Evolutionary conservation across 2,329 filamentous ascomycete genomes (phyloP).

Genomic region (Apiospora saccharicola): DNA sequence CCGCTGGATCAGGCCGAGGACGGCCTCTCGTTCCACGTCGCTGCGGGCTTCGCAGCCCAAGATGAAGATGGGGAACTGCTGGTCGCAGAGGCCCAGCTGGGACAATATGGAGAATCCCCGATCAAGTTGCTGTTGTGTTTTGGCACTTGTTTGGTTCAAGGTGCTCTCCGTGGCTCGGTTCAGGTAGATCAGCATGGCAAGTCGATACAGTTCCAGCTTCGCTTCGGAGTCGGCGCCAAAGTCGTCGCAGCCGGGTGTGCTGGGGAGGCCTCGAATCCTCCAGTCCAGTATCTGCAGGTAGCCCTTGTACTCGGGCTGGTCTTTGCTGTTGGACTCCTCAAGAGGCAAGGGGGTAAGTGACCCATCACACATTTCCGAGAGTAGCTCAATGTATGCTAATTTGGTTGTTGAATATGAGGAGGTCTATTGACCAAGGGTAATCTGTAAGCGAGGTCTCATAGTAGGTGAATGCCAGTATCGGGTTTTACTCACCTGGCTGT

Average conservation of each 20-base stretch:
- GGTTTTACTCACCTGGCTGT: not conserved
- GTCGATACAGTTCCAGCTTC: constrained; percentile 32
- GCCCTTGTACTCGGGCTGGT: not conserved
- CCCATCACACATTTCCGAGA: not conserved
- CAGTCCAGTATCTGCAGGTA: not conserved
- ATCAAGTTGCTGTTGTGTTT: constrained; percentile 33
- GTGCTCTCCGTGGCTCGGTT: constrained; percentile 33
- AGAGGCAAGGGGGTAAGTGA: not conserved
- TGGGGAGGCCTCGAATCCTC: not conserved
- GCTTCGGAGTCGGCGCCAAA: not conserved
- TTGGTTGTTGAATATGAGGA: not conserved
- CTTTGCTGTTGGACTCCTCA: not conserved
- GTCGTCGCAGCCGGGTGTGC: not conserved
- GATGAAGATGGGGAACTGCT: constrained; percentile 39
- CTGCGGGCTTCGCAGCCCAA: constrained; percentile 39
- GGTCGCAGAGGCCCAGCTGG: constrained; percentile 32
- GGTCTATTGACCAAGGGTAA: not conserved
- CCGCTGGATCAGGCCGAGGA: constrained; percentile 40
- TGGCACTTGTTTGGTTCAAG: constrained; percentile 21
- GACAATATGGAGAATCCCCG: constrained; percentile 37
- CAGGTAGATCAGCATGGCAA: constrained; percentile 38
- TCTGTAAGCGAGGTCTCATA: too few relatives aligned
- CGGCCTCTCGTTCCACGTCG: constrained; percentile 34
- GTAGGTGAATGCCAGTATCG: not conserved
- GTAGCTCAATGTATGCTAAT: not conserved